phyloP scores from a whole-genome alignment of 371 early-diverging fungal genomes.

The Antonospora locustae region DNA sequence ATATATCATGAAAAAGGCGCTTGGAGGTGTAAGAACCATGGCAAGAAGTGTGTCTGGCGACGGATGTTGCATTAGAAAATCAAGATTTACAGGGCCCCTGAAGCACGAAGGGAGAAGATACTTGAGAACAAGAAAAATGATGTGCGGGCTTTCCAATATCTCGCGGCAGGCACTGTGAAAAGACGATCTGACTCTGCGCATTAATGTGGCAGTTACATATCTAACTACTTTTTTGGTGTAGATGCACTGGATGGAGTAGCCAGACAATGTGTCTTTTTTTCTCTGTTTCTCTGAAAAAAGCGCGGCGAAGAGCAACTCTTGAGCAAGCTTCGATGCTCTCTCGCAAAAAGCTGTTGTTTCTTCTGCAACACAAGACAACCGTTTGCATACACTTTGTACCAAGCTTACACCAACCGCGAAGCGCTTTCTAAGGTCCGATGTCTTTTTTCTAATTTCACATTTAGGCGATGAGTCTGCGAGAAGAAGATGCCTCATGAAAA shows the following conservation, averaged over 20 bases:
- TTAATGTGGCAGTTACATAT: no score
- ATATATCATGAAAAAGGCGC: conserved; percentile 5
- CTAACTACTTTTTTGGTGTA: no score
- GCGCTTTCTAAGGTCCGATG: not conserved
- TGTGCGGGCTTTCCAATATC: not conserved
- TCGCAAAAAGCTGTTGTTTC: no score
- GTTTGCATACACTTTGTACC: no score
- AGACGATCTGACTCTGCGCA: no score
- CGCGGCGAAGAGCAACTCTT: no score
- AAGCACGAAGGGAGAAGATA: not conserved
- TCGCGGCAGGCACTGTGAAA: not conserved
- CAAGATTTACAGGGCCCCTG: not conserved
- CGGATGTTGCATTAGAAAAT: not conserved
- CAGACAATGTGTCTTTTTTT: no score
- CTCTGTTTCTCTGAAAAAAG: no score
- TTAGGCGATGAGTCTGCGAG: not conserved
- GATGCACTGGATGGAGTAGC: no score
- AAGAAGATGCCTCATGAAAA: not conserved
- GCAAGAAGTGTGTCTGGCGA: conserved; percentile 4
- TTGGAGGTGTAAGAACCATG: conserved; percentile 12
- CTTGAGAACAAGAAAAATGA: conserved; percentile 7
- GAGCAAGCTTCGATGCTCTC: no score
- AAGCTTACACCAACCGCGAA: no score
- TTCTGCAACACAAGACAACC: no score
- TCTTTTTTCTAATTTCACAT: not conserved